Base-by-base conservation (phyloP, 2,329 filamentous ascomycete species). In the Fusarium sp. region DNA sequence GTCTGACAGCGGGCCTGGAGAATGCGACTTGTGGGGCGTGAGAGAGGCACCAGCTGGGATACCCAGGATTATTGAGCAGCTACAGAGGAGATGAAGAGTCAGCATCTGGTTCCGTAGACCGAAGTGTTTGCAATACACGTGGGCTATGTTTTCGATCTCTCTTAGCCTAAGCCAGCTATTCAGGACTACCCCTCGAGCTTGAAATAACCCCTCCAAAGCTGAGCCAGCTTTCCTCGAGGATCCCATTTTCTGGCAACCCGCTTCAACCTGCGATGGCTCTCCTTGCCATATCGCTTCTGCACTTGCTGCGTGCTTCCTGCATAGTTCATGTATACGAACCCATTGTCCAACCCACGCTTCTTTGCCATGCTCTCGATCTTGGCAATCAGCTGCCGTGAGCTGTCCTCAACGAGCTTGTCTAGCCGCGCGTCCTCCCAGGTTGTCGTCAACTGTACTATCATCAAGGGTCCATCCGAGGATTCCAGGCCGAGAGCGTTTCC, bases 121-220 rank as follows among this genome's bases (percentile, higher is more conserved):
- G 20, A 45, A 22, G 20, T 14, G 6, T 2, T 22, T 43, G 43
- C 4, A 45, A 45, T 4, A 45, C 43, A 20, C 15, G 20, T 12
- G 43, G 43, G 7, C 43, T 15, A 25, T 45, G 20, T 6, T 20
- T 9, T 45, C 12, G 12, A 45, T 12, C 2, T 47, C 22, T 8
- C 22, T 25, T 47, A 14, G 25, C 8, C 22, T 9, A 25, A 2
- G 6, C 9, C 14, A 15, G 14, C 14, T 25, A 22, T 22, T 14
- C 14, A 86, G 85, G 12, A 47, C 12, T 61, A 64, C 12, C 14
- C 59, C n/a, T 56, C 12, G 9, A 56, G 65, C 30, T 62, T 71
- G 22, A 72, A 72, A 47, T 62, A 65, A 5, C 68, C 69, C 6
- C 30, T 50, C 33, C 70, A 69, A 8, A 71, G 27, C 11, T 25